Base-by-base conservation (phyloP, 2,329 filamentous ascomycete species). In the Zopfia rhizophila region DNA sequence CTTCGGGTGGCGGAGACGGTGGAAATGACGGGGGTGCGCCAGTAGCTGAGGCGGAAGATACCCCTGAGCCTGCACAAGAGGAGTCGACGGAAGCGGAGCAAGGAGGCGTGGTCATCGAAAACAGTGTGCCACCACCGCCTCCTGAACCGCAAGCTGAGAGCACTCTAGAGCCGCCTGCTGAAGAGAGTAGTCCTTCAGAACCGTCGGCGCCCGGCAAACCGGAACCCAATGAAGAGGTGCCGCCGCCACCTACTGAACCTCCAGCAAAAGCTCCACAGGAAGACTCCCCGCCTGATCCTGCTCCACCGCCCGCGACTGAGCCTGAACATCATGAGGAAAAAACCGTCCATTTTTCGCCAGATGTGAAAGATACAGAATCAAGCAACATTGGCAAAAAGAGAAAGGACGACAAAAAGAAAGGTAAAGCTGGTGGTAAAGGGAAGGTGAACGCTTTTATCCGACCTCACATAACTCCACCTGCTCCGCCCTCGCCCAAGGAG, bases 291-390 rank as follows among this genome's bases (percentile, higher is more conserved):
- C 22, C 41, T 21, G 37, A 44, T 30, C 45, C 43, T 35, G 35
- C 35, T 13, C 41, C 58, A 42, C 53, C 50, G 28, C 38, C 59
- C 29, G 48, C 47, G 23, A 51, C 32, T 22, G 61, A 58, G 45
- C 51, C 56, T 62, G 37, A 60, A 24, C 38, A 51, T 29, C 53
- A 49, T 29, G 49, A 54, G 33, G 51, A 55, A 30, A 71, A 71
- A 45, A 61, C 53, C 48, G 66, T 71, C 38, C 68, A 69, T 45
- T 71, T 71, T 56, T 60, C 66, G 38, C 62, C 66, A 67, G 66
- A 71, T 63, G 63, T 65, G 45, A 71, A 70, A 66, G 66, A 68
- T 48, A 52, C 65, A 65, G 68, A 69, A 48, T 53, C 63, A 24
- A 33, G 32, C 24, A 62, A 55, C 32, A 46, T 47, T 39, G 54